Evolutionary conservation across 805 yeast genomes (phyloP), one percentile per base, ranked within the genome.

Genomic region (Cyberlindnera bimundalis): DNA sequence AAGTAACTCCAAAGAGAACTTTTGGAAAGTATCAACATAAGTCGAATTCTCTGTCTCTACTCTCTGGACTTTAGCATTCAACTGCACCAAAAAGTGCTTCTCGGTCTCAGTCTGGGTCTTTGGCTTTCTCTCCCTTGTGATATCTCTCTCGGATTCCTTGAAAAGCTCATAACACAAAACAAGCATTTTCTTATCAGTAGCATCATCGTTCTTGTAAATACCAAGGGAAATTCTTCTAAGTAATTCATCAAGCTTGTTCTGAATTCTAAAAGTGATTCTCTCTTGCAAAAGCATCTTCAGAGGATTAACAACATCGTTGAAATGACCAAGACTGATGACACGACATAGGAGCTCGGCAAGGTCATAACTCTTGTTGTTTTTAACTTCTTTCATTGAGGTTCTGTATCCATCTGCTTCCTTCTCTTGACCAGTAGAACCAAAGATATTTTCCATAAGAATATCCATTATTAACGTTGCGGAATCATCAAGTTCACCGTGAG

Each of bases 391-490:
- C 79, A 89, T 85, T 46, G 81, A 79, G 23, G 86, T 81, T 38
- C 76, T 76, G 56, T 93, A 91, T 15, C 89, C 96, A 46, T 89
- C 97, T 5, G 93, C 90, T 49, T 93, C 98, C 59, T 93, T 91
- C 56, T 93, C 98, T 56, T 83, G 84, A 26, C 96, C 95, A 4
- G 96, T 85, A 9, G 82, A 75, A 18, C 99, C 99, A 61, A 93
- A 90, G 4, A 80, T 74, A 56, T 91, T 96, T 56, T 89, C 96
- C 96, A 91, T 91, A 17, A 90, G 71, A 13, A 88, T 68, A 17
- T 77, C 79, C 50, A 82, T 80, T 11, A 90, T 64, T 40, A 82
- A 52, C 2, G 66, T 65, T 4, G 82, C 76, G 10, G 78, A 70
- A 12, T 76, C 81, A 59, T 89, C 93, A 31, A 91, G 65, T 44